Evolutionary conservation across 257 asterid genomes (phyloP), one percentile per base, ranked within the genome.

Genomic region (Lycium ferocissimum): DNA sequence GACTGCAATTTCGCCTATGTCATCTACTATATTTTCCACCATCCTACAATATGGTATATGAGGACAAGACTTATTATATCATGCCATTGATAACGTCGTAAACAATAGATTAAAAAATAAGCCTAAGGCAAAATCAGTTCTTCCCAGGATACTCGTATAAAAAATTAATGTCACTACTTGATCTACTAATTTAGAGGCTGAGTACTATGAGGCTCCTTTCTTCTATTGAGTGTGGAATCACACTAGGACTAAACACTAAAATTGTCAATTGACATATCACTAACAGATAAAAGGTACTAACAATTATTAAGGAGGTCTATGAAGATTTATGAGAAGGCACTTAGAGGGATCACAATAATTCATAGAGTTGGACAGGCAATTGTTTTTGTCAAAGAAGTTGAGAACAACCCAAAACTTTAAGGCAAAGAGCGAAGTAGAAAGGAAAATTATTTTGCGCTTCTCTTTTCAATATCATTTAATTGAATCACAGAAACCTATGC

Each of bases 111-210:
- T 10, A 22, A 59, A 59, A 7, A 62, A 22, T 20, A 62, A 10
- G 14, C 70, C 38, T 8, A 12, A 22, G 70, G 15, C 5, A 35
- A 66, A 65, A 66, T 33, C 37, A 66, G 18, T 66, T 63, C 35
- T 22, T 63, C 70, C 38, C 45, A 11, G 73, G 9, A 66, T 22
- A 65, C 72, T 66, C 45, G 10, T 11, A 13, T 6, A 33, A 12
- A 13, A 66, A 66, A 35, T 13, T 13, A 47, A 35, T 66, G 47
- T 33, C 73, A 33, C n/a, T 66, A 12, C 18, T 66, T 66, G 33
- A 66, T 66, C 73, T 63, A 63, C 71, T 63, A 63, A 63, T 26
- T 22, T 63, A 63, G 71, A 63, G 15, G 69, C 40, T 63, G 37
- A 62, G 38, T 9, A 20, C 20, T 9, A 20, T 9, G 38, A 62